These are phyloP conservation scores for Dryas integrifolia DNA, from an alignment of 331 rosid species.

Conservation along the genomic window DNA sequence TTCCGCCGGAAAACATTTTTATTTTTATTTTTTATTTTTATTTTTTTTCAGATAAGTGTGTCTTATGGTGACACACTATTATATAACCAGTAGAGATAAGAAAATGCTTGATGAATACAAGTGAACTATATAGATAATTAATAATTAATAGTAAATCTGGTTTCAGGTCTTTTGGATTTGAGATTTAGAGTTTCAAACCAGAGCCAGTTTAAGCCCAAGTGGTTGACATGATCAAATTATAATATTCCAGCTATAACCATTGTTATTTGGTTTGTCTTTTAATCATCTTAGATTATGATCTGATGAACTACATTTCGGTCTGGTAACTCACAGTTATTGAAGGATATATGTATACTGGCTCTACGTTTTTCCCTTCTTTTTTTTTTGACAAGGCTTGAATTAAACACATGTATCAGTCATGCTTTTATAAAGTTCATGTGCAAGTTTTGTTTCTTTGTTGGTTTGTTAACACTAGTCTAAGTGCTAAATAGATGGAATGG, in stretches of 20 bases:
- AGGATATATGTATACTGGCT: constrained; percentile 1
- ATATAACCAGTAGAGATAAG: not conserved
- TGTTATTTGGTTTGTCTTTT: constrained; percentile 27
- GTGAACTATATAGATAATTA: not conserved
- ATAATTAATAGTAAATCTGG: constrained; percentile 25
- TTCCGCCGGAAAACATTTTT: not conserved
- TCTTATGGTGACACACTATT: not conserved
- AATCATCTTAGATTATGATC: constrained; percentile 30
- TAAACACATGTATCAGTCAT: not conserved
- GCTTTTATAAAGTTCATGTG: not conserved
- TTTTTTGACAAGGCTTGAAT: constrained; percentile 1
- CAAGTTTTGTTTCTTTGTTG: not conserved
- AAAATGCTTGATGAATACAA: constrained; percentile 2
- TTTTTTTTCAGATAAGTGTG: not conserved
- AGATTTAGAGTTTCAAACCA: constrained; percentile 31
- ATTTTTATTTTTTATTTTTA: not conserved
- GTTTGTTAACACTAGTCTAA: not conserved
- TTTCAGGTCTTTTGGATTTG: constrained; percentile 35
- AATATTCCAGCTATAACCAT: constrained; percentile 21
- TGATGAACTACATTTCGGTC: constrained; percentile 34
- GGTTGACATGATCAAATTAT: constrained; percentile 17
- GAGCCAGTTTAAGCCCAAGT: constrained; percentile 17
- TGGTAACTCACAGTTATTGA: constrained; percentile 30
- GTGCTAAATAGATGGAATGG: not conserved
- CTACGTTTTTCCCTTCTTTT: not conserved